Evolutionary conservation across 1,139 yeast genomes (phyloP).

Genomic region (Blastobotrys malaysiensis): DNA sequence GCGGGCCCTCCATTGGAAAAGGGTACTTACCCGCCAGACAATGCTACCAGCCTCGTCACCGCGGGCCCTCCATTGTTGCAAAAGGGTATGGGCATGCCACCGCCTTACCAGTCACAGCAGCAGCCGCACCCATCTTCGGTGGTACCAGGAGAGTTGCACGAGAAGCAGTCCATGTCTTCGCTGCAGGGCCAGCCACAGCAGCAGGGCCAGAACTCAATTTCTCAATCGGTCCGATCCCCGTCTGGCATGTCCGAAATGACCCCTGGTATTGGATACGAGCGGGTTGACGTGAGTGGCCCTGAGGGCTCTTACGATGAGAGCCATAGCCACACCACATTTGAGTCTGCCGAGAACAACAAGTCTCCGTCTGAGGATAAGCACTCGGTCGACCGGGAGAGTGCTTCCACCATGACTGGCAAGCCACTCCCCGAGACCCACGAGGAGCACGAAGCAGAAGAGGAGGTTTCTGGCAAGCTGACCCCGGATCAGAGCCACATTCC

Average conservation of each 20-base stretch:
- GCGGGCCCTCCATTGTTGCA: not conserved
- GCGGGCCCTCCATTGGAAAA: conserved; percentile 1
- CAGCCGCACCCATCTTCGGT: not conserved
- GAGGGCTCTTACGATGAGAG: conserved; percentile 8
- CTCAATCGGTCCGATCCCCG: conserved; percentile 10
- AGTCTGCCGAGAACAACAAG: conserved; percentile 16
- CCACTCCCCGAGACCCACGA: not conserved
- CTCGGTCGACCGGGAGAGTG: not conserved
- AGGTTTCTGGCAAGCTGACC: not conserved
- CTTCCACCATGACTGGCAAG: not conserved
- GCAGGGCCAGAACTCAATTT: not conserved
- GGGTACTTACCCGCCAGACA: conserved; percentile 24
- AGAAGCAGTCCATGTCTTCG: not conserved
- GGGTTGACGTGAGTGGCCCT: conserved; percentile 18
- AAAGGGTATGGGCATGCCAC: not conserved
- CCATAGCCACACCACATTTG: conserved; percentile 18
- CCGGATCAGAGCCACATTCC: conserved; percentile 12
- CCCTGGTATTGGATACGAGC: conserved; percentile 21
- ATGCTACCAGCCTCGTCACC: conserved; percentile 7
- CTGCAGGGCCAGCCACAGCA: not conserved
- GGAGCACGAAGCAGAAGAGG: not conserved
- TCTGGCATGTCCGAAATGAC: conserved; percentile 19
- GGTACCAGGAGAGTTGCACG: not conserved
- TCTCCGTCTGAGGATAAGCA: not conserved
- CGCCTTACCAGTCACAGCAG: not conserved